Base-by-base conservation (phyloP, 1,284 basidiomycete species). In the Sutorius eximius region DNA sequence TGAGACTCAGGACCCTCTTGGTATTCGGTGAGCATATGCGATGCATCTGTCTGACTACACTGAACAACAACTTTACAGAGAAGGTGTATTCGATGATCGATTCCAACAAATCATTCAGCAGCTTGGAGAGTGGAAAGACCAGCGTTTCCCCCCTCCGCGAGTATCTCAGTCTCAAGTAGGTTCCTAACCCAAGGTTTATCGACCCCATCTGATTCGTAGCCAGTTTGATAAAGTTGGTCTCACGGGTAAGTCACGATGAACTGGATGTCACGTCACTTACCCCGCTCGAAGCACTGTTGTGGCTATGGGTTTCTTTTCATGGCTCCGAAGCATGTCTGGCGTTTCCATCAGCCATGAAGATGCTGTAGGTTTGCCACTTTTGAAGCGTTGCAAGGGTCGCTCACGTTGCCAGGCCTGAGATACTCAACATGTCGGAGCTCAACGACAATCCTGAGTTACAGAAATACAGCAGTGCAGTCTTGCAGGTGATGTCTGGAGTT, bases 211-310 rank as follows among this genome's bases (percentile, higher is more conserved):
- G 37, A 72, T 45, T 18, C 24, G 30, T 42, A 15, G 45, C 29
- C 61, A 85, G 76, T 96, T 96, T 70, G 94, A 97, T 74, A 93
- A 91, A 75, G 85, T 92, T 53, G 88, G 90, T 12, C 73, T 92
- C 54, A 89, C 89, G 22, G 73, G 89, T 90, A 70, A 65, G 83
- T 70, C 48, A 15, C 42, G 40, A 43, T 22, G 51, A 55, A 24
- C 41, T 30, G n/a, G 29, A 53, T 48, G 16, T 53, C 36, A 48
- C 40, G 45, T 33, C 43, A 15, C 49, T 64, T 65, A 59, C 59
- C 48, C 49, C 40, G 36, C n/a, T 53, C 32, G 44, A 58, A 90
- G 88, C 92, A 57, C 68, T 93, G 27, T 80, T 87, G 61, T 92
- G 88, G 89, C 77, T 93, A 46, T 93, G 90, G 91, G 74, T 82